Evolutionary conservation across 345 rosid genomes (phyloP).

Genomic region (Clarkia xantiana): DNA sequence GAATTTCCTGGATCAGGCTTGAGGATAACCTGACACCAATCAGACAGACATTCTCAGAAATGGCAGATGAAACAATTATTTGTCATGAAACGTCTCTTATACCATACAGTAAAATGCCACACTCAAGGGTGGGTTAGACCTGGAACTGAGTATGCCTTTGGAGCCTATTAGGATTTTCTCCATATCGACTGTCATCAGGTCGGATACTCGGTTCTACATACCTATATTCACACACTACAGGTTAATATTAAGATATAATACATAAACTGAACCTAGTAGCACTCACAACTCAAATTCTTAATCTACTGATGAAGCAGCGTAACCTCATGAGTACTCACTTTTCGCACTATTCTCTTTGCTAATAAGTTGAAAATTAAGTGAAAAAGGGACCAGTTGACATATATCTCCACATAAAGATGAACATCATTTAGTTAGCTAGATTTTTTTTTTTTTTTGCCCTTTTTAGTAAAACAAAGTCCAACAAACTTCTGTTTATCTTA

Average conservation of each 20-base stretch:
- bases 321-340: no score
- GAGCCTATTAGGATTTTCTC: slow-evolving; percentile 94
- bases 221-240: slow-evolving; percentile 19
- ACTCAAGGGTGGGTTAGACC: slow-evolving; percentile 18
- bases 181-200: slow-evolving; percentile 92
- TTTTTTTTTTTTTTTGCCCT: no score
- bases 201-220: slow-evolving; percentile 92
- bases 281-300: background rate
- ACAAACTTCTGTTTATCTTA: no score
- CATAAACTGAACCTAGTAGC: background rate
- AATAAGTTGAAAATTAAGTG: no score
- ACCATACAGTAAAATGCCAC: background rate
- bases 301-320: no score
- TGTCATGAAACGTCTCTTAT: background rate
- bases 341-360: no score
- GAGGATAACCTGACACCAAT: slow-evolving; percentile 55
- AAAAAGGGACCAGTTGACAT: no score
- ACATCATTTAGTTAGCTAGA: no score
- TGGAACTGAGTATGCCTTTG: slow-evolving; percentile 97
- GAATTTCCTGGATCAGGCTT: slow-evolving; percentile 98
- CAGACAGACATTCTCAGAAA: background rate
- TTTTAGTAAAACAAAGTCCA: no score
- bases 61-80: background rate
- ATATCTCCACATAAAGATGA: no score
- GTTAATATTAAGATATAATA: background rate